Percentiles rank a stretch among this genome's conserved stretches.
Evolutionary conservation across 805 yeast genomes (phyloP).

Genomic region (Pichia ethanolica): DNA sequence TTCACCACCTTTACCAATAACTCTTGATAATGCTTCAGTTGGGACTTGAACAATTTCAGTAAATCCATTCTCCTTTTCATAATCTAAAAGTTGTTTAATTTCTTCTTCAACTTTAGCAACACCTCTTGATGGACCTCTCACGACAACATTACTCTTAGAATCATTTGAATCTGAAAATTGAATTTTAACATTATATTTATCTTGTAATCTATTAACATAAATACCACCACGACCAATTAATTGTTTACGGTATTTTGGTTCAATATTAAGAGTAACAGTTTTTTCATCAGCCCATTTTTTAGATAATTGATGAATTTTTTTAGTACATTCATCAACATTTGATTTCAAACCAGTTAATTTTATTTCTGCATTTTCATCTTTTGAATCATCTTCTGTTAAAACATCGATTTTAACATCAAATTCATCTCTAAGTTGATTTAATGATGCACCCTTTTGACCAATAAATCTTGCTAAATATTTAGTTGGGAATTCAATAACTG

Average conservation of each 20-base stretch:
- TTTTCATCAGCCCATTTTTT: slow-evolving; percentile 80
- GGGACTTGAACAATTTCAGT: slow-evolving; percentile 61
- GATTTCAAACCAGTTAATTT: slow-evolving; percentile 68
- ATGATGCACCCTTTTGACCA: slow-evolving; percentile 80
- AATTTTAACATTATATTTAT: slow-evolving; percentile 76
- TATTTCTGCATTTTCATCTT: slow-evolving; percentile 39
- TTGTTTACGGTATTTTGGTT: slow-evolving; percentile 69
- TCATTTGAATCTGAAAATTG: slow-evolving; percentile 47
- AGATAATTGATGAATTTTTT: slow-evolving; percentile 48
- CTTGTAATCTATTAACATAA: slow-evolving; percentile 77
- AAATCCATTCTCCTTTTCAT: slow-evolving; percentile 81
- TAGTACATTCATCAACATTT: slow-evolving; percentile 67
- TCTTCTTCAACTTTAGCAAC: slow-evolving; percentile 80
- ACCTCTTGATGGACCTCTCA: slow-evolving; percentile 87
- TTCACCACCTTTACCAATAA: slow-evolving; percentile 88
- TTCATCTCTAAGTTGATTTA: slow-evolving; percentile 62
- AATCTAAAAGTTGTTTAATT: slow-evolving; percentile 71
- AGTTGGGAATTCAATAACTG: slow-evolving; percentile 56
- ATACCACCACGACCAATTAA: slow-evolving; percentile 80
- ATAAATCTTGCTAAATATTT: slow-evolving; percentile 69
- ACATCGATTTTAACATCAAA: slow-evolving; percentile 74
- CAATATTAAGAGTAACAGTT: slow-evolving; percentile 57
- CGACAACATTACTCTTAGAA: slow-evolving; percentile 53
- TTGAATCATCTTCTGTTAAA: slow-evolving; percentile 40
- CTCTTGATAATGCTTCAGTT: slow-evolving; percentile 63